Evolutionary conservation across 2,329 filamentous ascomycete species (phyloP).

Genomic region (Xylariaceae sp.): DNA sequence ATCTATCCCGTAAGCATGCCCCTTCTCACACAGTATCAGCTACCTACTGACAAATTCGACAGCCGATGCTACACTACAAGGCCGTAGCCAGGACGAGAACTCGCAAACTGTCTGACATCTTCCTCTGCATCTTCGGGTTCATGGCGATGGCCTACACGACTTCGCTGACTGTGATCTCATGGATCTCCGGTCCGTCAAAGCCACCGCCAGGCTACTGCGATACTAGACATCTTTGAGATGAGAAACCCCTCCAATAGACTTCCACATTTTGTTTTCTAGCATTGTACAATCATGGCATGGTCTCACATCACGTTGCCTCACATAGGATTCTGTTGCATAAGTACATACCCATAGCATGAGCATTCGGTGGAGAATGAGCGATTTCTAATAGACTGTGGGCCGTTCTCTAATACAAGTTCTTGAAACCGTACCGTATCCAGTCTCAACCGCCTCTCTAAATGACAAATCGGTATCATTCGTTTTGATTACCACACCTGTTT

Average conservation of each 20-base stretch:
- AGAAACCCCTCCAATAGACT: not conserved
- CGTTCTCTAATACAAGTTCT: too few relatives aligned
- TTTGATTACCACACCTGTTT: too few relatives aligned
- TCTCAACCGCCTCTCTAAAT: too few relatives aligned
- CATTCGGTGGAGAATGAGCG: too few relatives aligned
- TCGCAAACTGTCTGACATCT: constrained; percentile 68
- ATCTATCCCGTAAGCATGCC: constrained; percentile 84
- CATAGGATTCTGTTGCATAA: too few relatives aligned
- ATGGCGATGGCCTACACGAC: constrained; percentile 93
- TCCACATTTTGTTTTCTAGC: constrained; percentile 2
- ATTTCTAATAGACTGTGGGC: too few relatives aligned
- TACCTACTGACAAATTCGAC: constrained; percentile 9
- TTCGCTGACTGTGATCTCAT: constrained; percentile 77
- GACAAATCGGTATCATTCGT: too few relatives aligned
- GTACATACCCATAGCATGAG: too few relatives aligned
- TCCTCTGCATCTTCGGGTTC: constrained; percentile 76
- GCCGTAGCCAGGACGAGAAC: constrained; percentile 67
- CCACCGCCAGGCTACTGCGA: constrained; percentile 55
- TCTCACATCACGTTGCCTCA: too few relatives aligned
- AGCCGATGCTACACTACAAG: constrained; percentile 88
- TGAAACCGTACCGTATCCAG: too few relatives aligned
- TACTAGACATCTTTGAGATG: constrained; percentile 28
- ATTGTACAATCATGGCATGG: constrained; percentile 27
- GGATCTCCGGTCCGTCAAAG: constrained; percentile 58
- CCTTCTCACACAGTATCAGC: not conserved